Conservation (phyloP, 1,284 basidiomycete species). For the Sporisorium reilianum region DNA sequence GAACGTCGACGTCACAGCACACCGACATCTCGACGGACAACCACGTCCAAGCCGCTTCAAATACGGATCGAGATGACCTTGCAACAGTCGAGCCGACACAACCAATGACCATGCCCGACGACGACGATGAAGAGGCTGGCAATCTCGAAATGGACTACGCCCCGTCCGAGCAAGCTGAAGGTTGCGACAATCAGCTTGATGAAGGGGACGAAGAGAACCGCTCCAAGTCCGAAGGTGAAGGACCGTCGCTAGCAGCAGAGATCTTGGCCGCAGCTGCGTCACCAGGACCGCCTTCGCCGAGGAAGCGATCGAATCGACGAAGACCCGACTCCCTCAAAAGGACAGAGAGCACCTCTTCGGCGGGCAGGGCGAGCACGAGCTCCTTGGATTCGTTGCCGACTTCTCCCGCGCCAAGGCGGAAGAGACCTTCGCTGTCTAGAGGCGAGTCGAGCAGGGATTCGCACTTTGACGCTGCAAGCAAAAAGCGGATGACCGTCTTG, state of each 20-base stretch:
- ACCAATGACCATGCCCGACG: slow-evolving; percentile 24
- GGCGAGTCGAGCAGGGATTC: slow-evolving; percentile 31
- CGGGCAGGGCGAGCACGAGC: slow-evolving; percentile 20
- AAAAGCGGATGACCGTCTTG: slow-evolving; percentile 58
- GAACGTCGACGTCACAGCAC: slow-evolving; percentile 10
- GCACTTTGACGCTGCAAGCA: slow-evolving; percentile 6
- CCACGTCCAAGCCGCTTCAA: neutral
- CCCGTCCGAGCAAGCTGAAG: slow-evolving; percentile 1
- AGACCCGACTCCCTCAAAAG: slow-evolving; percentile 24
- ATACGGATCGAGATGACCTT: neutral
- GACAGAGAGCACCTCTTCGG: slow-evolving; percentile 34
- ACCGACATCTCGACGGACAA: slow-evolving; percentile 1
- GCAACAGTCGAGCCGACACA: neutral
- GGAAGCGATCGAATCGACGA: slow-evolving; percentile 20
- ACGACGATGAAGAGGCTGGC: slow-evolving; percentile 48
- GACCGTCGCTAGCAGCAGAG: slow-evolving; percentile 26
- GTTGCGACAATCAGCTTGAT: neutral
- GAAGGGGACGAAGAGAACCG: neutral
- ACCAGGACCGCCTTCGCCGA: slow-evolving; percentile 16
- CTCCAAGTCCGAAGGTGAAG: slow-evolving; percentile 7
- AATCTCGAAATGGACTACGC: slow-evolving; percentile 52
- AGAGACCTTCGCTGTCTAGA: slow-evolving; percentile 24
- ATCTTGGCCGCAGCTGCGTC: slow-evolving; percentile 36
- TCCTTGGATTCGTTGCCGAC: slow-evolving; percentile 33
- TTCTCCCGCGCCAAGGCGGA: slow-evolving; percentile 27